These are phyloP conservation scores for Microcos paniculata DNA, from an alignment of 345 rosid genomes.

Conservation along the genomic window DNA sequence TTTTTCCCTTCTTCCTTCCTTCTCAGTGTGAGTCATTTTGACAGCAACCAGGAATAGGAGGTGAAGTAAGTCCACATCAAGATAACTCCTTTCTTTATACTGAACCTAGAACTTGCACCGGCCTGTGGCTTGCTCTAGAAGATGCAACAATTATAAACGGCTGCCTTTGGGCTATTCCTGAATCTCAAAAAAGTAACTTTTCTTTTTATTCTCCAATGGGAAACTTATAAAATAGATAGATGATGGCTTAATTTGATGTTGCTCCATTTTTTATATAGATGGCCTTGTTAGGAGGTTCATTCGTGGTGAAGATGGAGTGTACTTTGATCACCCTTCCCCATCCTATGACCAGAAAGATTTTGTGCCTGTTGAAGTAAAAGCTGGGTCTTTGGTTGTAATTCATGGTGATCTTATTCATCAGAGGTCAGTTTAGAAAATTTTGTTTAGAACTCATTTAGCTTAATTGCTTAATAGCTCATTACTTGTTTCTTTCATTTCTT, in stretches of 20 bases:
- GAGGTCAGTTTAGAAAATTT: constrained; percentile 47
- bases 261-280: constrained; percentile 39
- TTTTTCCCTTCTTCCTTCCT: background rate
- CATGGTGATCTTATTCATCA: constrained; percentile 94
- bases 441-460: constrained; percentile 6
- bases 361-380: constrained; percentile 84
- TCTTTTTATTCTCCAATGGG: background rate
- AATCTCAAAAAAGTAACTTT: constrained; percentile 77
- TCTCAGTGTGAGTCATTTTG: background rate
- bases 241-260: background rate
- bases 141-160: constrained; percentile 81
- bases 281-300: constrained; percentile 88
- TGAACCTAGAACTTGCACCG: constrained; percentile 84
- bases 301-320: constrained; percentile 75
- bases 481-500: constrained; percentile 6
- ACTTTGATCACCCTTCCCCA: constrained; percentile 74
- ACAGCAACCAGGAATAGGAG: constrained; percentile 99
- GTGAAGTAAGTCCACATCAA: constrained; percentile 95
- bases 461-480: background rate
- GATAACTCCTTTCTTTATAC: constrained; percentile 89
- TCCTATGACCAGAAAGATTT: constrained; percentile 78
- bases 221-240: background rate
- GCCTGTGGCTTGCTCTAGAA: constrained; percentile 96
- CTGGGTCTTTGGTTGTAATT: constrained; percentile 84
- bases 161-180: constrained; percentile 98